Evolutionary conservation across 2,329 filamentous ascomycete species (phyloP), one percentile per base, ranked within the genome.

Genomic region (Onygenales sp.): DNA sequence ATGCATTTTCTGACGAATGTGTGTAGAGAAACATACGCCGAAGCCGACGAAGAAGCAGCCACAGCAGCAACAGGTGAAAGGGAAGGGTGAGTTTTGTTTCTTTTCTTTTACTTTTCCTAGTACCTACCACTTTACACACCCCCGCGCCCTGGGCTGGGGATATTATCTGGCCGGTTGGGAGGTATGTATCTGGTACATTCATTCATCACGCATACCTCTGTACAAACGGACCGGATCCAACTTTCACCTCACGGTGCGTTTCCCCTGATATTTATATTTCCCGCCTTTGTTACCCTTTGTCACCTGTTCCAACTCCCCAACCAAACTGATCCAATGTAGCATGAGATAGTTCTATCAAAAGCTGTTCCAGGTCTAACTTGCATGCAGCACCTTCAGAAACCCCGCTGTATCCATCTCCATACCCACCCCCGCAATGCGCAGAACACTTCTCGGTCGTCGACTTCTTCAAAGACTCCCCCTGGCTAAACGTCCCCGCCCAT

Each of bases 381-480:
- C 14, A 54, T 14, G 45, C 14, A 54, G 58, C 56, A 32, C 68
- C 63, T 55, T 64, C 67, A 53, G 54, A 59, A 43, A 57, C 59
- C 34, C 52, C 54, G 49, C 46, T 55, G 27, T 56, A 56, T 43
- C 43, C 69, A 60, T 59, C 62, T 34, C 42, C 50, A 49, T 56
- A 51, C 56, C 45, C 36, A 51, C 47, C 51, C 56, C 47, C 37
- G 45, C 36, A 49, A 39, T 47, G 52, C 52, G 58, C 62, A 53
- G 60, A 57, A 9, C 67, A 67, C 21, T 72, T 76, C 56, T 76
- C 72, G 40, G 72, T 77, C 52, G 68, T 74, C 54, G 75, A 80
- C 39, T 88, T 91, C 69, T 98, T 96, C 67, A 73, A 76, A 63
- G 91, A 95, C 64, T 86, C 86, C 65, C 88, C 91, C 1, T 98